Evolutionary conservation across 371 early-diverging fungal species (phyloP).

Genomic region (Funneliformis caledonium): DNA sequence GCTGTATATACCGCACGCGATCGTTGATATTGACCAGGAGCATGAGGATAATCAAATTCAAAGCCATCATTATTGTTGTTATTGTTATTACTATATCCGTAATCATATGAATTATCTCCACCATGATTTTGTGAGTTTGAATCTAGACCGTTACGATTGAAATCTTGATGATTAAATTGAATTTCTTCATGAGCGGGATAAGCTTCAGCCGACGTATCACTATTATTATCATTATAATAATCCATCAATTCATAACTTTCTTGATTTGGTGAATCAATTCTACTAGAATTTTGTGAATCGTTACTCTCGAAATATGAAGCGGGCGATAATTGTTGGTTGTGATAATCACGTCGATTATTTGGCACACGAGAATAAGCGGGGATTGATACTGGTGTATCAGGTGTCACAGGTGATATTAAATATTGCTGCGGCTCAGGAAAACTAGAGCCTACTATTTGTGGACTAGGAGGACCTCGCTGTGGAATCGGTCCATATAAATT

Average conservation of each 20-base stretch:
- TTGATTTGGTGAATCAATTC: background rate
- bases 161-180: background rate
- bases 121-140: background rate
- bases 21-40: slow-evolving; percentile 10
- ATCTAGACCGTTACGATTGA: slow-evolving; percentile 3
- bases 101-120: background rate
- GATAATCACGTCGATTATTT: background rate
- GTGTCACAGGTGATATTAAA: background rate
- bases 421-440: slow-evolving; percentile 32
- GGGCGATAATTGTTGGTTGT: background rate
- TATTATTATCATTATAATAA: background rate
- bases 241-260: background rate
- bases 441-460: background rate
- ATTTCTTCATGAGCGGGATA: slow-evolving; percentile 14
- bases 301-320: background rate
- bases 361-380: background rate
- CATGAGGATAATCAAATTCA: slow-evolving; percentile 30
- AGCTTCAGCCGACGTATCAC: background rate
- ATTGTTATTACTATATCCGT: background rate
- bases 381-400: background rate
- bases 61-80: background rate
- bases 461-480: background rate
- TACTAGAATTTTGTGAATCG: background rate
- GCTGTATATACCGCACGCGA: slow-evolving; percentile 66
- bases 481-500: background rate